Evolutionary conservation across 108 stramenopile species (phyloP).

Genomic region (Asterionellopsis glacialis): DNA sequence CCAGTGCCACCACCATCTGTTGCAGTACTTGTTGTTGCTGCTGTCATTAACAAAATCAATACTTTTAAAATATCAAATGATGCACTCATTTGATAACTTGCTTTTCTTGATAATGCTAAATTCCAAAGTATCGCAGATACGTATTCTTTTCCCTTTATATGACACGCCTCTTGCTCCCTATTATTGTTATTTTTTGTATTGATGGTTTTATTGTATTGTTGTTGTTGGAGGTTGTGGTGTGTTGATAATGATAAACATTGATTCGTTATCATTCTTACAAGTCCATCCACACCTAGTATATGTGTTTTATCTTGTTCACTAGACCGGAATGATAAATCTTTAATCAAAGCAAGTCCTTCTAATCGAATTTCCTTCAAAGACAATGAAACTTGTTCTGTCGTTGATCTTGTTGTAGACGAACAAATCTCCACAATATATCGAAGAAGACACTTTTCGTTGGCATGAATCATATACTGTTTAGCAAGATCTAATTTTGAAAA

Average conservation of each 20-base stretch:
- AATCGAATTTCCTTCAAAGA: background rate
- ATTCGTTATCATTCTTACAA: too few relatives aligned
- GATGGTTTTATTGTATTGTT: too few relatives aligned
- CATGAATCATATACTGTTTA: constrained; percentile 15
- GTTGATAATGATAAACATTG: too few relatives aligned
- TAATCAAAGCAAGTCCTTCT: constrained; percentile 25
- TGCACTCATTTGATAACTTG: background rate
- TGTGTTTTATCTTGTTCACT: constrained; percentile 16
- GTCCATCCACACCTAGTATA: constrained; percentile 11
- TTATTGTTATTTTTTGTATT: too few relatives aligned
- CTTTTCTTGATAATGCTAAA: constrained; percentile 13
- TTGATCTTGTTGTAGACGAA: too few relatives aligned
- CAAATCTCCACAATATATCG: background rate
- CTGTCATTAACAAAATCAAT: background rate
- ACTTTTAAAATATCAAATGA: background rate
- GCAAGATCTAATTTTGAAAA: constrained; percentile 29
- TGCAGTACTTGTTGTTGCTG: background rate
- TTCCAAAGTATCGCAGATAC: constrained; percentile 49
- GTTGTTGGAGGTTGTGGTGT: too few relatives aligned
- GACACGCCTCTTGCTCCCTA: too few relatives aligned
- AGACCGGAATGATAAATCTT: constrained; percentile 37
- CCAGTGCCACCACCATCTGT: background rate
- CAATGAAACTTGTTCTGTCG: background rate
- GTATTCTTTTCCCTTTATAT: constrained; percentile 15
- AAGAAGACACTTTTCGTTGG: constrained; percentile 2